Percentiles rank a stretch among this genome's conserved stretches.
Evolutionary conservation across 2,329 filamentous ascomycete species (phyloP).

Genomic region (Leptographium radiaticola): DNA sequence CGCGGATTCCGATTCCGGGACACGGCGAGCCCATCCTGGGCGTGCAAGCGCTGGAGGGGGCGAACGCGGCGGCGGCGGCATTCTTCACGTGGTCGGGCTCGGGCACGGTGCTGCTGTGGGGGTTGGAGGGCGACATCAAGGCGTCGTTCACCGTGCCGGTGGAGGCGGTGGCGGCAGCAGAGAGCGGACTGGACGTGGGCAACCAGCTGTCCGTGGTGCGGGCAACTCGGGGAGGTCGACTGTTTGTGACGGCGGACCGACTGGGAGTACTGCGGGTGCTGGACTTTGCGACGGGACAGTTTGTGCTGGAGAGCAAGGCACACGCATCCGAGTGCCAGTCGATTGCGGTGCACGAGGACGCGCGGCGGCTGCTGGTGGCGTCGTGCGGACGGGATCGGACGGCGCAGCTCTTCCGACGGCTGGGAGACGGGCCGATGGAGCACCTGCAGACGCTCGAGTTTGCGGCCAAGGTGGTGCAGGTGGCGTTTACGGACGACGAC

Average conservation of each 20-base stretch:
- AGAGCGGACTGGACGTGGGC: conserved; percentile 34
- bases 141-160: conserved; percentile 53
- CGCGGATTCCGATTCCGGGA: conserved; percentile 44
- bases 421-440: conserved; percentile 45
- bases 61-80: conserved; percentile 49
- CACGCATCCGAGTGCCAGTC: conserved; percentile 78
- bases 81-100: conserved; percentile 85
- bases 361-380: conserved; percentile 54
- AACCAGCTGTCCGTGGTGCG: conserved; percentile 50
- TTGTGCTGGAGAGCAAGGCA: conserved; percentile 63
- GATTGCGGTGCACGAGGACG: conserved; percentile 57
- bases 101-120: conserved; percentile 76
- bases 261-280: conserved; percentile 68
- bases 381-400: conserved; percentile 81
- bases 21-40: conserved; percentile 58
- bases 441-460: conserved; percentile 92
- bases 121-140: conserved; percentile 54
- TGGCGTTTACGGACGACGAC: conserved; percentile 60
- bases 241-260: conserved; percentile 74
- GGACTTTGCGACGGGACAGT: conserved; percentile 46
- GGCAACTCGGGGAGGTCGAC: conserved; percentile 46
- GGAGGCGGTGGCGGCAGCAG: conserved; percentile 48
- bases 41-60: conserved; percentile 49
- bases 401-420: conserved; percentile 71
- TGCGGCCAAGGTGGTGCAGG: conserved; percentile 67